phyloP scores from a whole-genome alignment of 2,329 filamentous ascomycete genomes.

The Phaeosphaeria sp. region DNA sequence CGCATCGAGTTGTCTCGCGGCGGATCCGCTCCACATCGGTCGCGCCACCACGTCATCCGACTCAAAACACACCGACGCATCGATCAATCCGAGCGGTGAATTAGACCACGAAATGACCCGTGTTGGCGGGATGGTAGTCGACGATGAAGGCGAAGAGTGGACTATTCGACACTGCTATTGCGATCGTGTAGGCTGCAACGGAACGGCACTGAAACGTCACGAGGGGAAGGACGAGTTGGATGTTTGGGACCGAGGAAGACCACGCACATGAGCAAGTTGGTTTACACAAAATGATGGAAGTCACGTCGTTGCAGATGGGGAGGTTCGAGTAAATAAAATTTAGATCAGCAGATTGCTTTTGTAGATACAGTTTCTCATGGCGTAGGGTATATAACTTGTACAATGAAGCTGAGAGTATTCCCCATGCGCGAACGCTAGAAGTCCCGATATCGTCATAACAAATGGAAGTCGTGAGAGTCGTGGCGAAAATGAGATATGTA shows the following conservation, averaged over 20 bases:
- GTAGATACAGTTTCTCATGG: background rate
- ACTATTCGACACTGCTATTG: conserved; percentile 3
- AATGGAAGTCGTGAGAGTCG: conserved; percentile 4
- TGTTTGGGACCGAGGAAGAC: background rate
- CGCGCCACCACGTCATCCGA: background rate
- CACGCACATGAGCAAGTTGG: background rate
- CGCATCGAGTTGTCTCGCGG: background rate
- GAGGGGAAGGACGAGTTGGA: conserved; percentile 2
- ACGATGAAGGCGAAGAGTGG: background rate
- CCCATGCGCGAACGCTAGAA: background rate
- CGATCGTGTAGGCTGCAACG: background rate
- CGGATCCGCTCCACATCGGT: background rate
- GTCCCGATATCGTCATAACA: background rate
- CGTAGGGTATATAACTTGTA: conserved; percentile 26
- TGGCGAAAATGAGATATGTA: background rate
- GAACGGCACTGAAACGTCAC: background rate
- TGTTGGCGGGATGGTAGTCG: conserved; percentile 1
- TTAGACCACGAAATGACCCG: background rate
- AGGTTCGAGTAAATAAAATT: background rate
- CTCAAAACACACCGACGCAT: background rate
- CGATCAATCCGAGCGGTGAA: background rate
- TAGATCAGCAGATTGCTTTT: background rate
- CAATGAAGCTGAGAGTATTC: conserved; percentile 2
- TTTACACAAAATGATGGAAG: background rate
- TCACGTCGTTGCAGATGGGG: background rate